Percentiles rank a stretch among this genome's conserved stretches.
These are phyloP conservation scores for Metarhizium anisopliae DNA, from an alignment of 2,329 filamentous ascomycete species.

Conservation along the genomic window DNA sequence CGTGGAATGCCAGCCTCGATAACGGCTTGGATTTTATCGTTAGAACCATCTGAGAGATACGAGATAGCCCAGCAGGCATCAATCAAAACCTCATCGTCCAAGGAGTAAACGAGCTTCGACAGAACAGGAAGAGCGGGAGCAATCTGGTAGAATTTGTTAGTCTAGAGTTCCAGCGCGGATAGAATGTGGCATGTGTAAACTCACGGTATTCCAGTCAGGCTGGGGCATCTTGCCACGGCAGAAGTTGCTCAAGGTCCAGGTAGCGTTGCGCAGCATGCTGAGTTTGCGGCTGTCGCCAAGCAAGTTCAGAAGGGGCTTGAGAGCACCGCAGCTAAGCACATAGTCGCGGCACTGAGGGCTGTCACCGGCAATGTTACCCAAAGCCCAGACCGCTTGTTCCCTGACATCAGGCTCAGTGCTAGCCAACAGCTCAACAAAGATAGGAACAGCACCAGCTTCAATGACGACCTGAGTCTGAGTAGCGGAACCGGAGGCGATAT, in stretches of 20 bases:
- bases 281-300: slow-evolving; percentile 97
- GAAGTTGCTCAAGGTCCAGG: slow-evolving; percentile 99
- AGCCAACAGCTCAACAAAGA: slow-evolving; percentile 91
- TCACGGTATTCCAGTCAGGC: slow-evolving; percentile 91
- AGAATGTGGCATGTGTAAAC: slow-evolving; percentile 19
- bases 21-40: slow-evolving; percentile 98
- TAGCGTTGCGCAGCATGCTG: slow-evolving; percentile 97
- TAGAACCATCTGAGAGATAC: slow-evolving; percentile 93
- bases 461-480: slow-evolving; percentile 98
- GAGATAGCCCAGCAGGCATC: slow-evolving; percentile 99
- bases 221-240: slow-evolving; percentile 99
- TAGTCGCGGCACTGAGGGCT: slow-evolving; percentile 97
- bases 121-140: slow-evolving; percentile 89
- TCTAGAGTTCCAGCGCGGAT: not conserved
- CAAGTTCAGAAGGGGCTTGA: slow-evolving; percentile 80
- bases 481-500: slow-evolving; percentile 95
- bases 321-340: slow-evolving; percentile 81
- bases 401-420: slow-evolving; percentile 97
- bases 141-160: slow-evolving; percentile 50
- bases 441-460: slow-evolving; percentile 93
- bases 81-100: slow-evolving; percentile 96
- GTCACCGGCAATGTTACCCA: slow-evolving; percentile 98
- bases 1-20: slow-evolving; percentile 97
- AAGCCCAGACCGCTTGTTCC: slow-evolving; percentile 96
- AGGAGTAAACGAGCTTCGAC: slow-evolving; percentile 93